phyloP scores from a whole-genome alignment of 2,329 filamentous ascomycete species.

The Aspergillus neotritici region DNA sequence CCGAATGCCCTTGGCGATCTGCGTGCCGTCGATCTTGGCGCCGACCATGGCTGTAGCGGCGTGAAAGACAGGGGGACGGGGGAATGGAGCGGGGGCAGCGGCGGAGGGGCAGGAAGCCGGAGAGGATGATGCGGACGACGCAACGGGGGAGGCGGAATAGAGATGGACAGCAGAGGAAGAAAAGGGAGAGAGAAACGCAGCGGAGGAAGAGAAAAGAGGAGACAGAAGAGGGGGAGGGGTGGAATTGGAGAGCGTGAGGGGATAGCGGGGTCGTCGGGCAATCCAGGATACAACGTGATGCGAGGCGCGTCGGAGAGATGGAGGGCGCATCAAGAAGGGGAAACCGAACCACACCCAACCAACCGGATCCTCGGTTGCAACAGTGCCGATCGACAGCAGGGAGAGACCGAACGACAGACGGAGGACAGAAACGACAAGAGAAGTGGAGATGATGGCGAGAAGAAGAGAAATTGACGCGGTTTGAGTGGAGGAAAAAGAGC shows the following conservation, averaged over 20 bases:
- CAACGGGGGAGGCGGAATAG: no score
- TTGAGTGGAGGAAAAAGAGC: no score
- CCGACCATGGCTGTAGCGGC: conserved; percentile 68
- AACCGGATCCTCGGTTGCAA: no score
- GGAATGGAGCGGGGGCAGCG: conserved; percentile 9
- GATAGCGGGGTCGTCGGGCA: neutral
- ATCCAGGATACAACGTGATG: neutral
- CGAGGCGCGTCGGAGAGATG: no score
- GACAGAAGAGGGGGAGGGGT: conserved; percentile 6
- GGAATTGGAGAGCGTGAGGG: neutral
- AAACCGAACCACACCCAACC: no score
- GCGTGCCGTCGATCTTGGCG: conserved; percentile 89
- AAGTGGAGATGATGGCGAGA: conserved; percentile 1
- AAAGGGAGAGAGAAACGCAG: conserved; percentile 7
- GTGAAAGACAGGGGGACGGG: conserved; percentile 42
- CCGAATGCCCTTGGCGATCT: conserved; percentile 87
- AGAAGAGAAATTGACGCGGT: neutral
- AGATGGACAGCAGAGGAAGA: conserved; percentile 26
- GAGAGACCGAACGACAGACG: no score
- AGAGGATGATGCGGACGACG: neutral
- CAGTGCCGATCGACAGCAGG: no score
- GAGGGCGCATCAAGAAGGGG: no score
- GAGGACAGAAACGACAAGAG: no score
- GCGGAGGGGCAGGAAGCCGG: conserved; percentile 10
- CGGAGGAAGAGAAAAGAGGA: conserved; percentile 10